Evolutionary conservation across 257 asterid species (phyloP).

Genomic region (Rhazya stricta): DNA sequence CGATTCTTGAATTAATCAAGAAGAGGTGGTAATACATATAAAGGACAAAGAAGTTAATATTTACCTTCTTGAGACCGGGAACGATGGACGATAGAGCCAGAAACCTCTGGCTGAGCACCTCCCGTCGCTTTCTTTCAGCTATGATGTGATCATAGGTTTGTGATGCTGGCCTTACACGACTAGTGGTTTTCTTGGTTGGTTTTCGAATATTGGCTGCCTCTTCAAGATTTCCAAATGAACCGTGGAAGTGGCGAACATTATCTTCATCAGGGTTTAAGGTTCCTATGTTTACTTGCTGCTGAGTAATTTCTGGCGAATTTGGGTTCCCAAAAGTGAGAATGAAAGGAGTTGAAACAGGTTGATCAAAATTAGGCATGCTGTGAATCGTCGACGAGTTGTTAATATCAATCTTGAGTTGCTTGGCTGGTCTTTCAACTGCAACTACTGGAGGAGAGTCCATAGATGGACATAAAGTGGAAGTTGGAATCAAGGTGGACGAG

Average conservation of each 20-base stretch:
- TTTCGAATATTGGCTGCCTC: background rate
- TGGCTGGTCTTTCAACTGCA: conserved; percentile 5
- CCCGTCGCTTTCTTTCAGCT: conserved; percentile 44
- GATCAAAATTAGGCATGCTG: background rate
- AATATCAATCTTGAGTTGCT: background rate
- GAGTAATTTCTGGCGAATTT: conserved; percentile 5
- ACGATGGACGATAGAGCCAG: conserved; percentile 37
- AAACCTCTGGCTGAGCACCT: conserved; percentile 37
- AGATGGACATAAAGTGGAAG: conserved; percentile 2
- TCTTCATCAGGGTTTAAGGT: conserved; percentile 14
- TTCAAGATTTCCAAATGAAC: conserved; percentile 2
- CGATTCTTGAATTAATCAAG: no score
- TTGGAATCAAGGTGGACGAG: background rate
- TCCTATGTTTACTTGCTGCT: background rate
- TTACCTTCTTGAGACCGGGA: conserved; percentile 48
- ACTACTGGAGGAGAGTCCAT: background rate
- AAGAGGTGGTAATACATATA: no score
- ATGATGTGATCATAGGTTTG: conserved; percentile 41
- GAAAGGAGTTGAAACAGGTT: conserved; percentile 11
- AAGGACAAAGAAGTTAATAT: no score
- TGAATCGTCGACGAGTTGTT: background rate
- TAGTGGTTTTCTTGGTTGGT: conserved; percentile 14
- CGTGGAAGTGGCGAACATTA: background rate
- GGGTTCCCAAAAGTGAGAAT: conserved; percentile 17
- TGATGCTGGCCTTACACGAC: conserved; percentile 35